A percentile compares a stretch with the other conserved stretches of the same genome.
Evolutionary conservation across 2,329 filamentous ascomycete species (phyloP).

Genomic region (Fusarium gaditjirri): DNA sequence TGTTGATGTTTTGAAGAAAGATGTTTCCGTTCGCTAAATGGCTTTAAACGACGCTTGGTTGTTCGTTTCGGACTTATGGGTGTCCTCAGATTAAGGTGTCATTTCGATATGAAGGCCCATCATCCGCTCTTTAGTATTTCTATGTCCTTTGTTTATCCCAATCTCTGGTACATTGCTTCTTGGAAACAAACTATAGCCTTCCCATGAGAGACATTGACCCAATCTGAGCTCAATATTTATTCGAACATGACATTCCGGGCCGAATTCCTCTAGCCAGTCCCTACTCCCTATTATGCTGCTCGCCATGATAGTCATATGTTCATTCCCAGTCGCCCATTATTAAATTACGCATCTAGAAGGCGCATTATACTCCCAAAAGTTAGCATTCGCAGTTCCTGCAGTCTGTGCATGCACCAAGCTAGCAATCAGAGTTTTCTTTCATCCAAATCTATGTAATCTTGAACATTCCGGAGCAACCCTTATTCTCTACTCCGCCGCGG

Average conservation of each 20-base stretch:
- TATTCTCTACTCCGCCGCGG: background rate
- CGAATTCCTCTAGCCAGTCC: too few relatives aligned
- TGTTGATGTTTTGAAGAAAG: background rate
- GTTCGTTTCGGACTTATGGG: too few relatives aligned
- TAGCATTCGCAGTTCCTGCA: background rate
- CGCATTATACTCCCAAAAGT: background rate
- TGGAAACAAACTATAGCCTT: too few relatives aligned
- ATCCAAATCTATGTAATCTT: background rate
- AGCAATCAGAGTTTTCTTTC: background rate
- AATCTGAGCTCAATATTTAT: too few relatives aligned
- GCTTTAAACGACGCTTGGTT: too few relatives aligned
- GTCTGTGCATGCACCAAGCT: background rate
- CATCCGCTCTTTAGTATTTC: background rate
- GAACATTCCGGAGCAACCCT: background rate
- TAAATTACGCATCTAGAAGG: background rate
- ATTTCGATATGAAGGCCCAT: background rate
- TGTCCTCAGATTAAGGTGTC: background rate
- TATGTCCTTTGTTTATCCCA: background rate
- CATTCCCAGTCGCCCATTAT: background rate
- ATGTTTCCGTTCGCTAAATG: background rate
- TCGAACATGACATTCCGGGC: too few relatives aligned
- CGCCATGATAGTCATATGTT: accelerated
- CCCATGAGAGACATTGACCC: too few relatives aligned
- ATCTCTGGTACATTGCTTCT: background rate
- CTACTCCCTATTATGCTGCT: background rate